A percentile compares a stretch with the other conserved stretches of the same genome.
Conservation (phyloP, 257 asterid genomes). For the Leonotis leonurus region DNA sequence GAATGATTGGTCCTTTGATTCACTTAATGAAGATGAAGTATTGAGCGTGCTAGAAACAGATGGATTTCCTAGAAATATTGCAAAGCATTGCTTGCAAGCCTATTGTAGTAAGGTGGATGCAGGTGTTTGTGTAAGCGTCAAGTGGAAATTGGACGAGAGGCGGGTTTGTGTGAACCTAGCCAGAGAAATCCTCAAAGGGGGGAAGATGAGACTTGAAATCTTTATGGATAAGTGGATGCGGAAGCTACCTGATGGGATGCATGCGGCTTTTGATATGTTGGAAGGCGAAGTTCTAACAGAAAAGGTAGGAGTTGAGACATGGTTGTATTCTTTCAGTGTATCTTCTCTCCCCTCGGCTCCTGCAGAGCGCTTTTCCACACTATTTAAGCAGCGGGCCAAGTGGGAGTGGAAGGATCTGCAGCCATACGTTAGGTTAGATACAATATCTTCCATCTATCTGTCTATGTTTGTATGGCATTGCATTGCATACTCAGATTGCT, state of each 20-base stretch:
- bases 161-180: constrained; percentile 63
- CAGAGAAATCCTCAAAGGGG: constrained; percentile 50
- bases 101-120: constrained; percentile 46
- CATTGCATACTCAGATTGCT: constrained; percentile 3
- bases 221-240: constrained; percentile 67
- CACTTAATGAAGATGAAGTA: constrained; percentile 65
- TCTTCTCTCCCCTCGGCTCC: constrained; percentile 75
- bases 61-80: constrained; percentile 62
- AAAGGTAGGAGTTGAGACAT: constrained; percentile 62
- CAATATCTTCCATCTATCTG: too few species aligned
- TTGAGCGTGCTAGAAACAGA: constrained; percentile 48
- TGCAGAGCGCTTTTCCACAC: constrained; percentile 51
- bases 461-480: background rate
- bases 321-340: constrained; percentile 60
- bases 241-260: constrained; percentile 65
- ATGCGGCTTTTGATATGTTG: constrained; percentile 54
- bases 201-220: constrained; percentile 60
- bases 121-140: too few species aligned
- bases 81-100: constrained; percentile 58
- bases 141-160: constrained; percentile 76
- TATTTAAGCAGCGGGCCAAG: constrained; percentile 57
- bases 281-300: constrained; percentile 87
- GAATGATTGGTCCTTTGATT: constrained; percentile 62
- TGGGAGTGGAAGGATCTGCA: constrained; percentile 94
- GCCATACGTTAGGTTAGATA: constrained; percentile 68